Evolutionary conservation across 805 yeast genomes (phyloP), one percentile per base, ranked within the genome.

Genomic region (Barnettozyma populi): DNA sequence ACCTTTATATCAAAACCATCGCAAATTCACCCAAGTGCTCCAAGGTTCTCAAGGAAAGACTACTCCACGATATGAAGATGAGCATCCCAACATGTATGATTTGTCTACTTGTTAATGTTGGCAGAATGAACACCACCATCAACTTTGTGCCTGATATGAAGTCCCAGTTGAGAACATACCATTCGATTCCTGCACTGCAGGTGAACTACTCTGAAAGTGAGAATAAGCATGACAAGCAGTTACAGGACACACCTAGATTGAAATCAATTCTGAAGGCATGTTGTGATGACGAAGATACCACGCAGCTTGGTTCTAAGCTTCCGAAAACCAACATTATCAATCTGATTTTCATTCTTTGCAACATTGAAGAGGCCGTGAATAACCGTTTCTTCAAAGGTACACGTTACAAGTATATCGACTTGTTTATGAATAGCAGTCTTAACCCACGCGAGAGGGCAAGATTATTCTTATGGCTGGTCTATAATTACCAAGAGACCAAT

Each of bases 91-190:
- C 87, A 19, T 84, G 88, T 46, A 80, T 88, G 74, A 83, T 89
- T 32, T 89, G 96, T 54, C 67, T 92, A 35, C 71, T 92, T 51
- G 97, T 92, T 16, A 92, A 92, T 61, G 80, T 90, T 46, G 98
- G 98, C 9, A 74, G 97, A 52, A 80, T 92, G 81, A 92, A 92
- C 69, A 92, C 99, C 2, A 92, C 98, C 2, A 83, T 92, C 45
- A 92, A 92, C 67, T 86, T 92, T 62, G 96, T 89, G 48, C 88
- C 95, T 20, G 97, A 90, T 60, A 92, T 92, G 98, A 84, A 89
- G 57, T 88, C 96, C 0, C 92, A 90, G 55, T 73, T 92, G 52
- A 75, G 99, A 59, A 90, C 97, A 0, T 92, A 86, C 62, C 97
- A 92, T 67, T 86, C 96, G 11, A 88, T 92, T 31, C 99, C 99